phyloP scores from a whole-genome alignment of 345 rosid genomes.

The Rhizophora apiculata region DNA sequence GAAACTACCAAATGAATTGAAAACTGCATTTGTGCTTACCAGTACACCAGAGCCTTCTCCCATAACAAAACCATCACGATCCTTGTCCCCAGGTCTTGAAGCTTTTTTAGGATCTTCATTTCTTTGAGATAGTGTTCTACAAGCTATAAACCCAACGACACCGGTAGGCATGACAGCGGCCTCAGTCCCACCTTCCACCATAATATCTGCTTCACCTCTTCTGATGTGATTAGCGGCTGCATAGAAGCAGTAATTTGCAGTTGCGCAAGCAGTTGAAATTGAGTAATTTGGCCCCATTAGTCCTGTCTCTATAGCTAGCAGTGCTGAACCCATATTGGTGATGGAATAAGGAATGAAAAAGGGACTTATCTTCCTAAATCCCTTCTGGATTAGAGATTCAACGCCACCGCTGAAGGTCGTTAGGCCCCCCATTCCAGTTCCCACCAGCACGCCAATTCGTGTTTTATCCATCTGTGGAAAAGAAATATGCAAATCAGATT shows the following conservation, averaged over 20 bases:
- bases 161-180: slow-evolving; percentile 51
- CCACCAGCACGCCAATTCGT: slow-evolving; percentile 58
- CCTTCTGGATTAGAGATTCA: slow-evolving; percentile 49
- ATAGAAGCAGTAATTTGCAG: slow-evolving; percentile 59
- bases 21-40: slow-evolving; percentile 25
- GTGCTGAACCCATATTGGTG: slow-evolving; percentile 65
- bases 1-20: background rate
- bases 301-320: slow-evolving; percentile 60
- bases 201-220: slow-evolving; percentile 59
- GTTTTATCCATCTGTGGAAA: slow-evolving; percentile 51
- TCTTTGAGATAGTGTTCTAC: slow-evolving; percentile 58
- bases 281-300: slow-evolving; percentile 71
- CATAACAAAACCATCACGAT: slow-evolving; percentile 67
- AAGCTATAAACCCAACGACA: slow-evolving; percentile 59
- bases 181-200: slow-evolving; percentile 68
- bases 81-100: slow-evolving; percentile 67
- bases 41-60: slow-evolving; percentile 67
- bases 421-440: slow-evolving; percentile 73
- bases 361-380: slow-evolving; percentile 56
- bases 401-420: slow-evolving; percentile 48
- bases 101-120: slow-evolving; percentile 51
- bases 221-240: slow-evolving; percentile 62
- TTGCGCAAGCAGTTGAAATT: slow-evolving; percentile 63
- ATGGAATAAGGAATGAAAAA: slow-evolving; percentile 61
- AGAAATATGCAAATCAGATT: background rate